Evolutionary conservation across 2,329 filamentous ascomycete species (phyloP), one percentile per base, ranked within the genome.

Genomic region (Aschersonia sp.): DNA sequence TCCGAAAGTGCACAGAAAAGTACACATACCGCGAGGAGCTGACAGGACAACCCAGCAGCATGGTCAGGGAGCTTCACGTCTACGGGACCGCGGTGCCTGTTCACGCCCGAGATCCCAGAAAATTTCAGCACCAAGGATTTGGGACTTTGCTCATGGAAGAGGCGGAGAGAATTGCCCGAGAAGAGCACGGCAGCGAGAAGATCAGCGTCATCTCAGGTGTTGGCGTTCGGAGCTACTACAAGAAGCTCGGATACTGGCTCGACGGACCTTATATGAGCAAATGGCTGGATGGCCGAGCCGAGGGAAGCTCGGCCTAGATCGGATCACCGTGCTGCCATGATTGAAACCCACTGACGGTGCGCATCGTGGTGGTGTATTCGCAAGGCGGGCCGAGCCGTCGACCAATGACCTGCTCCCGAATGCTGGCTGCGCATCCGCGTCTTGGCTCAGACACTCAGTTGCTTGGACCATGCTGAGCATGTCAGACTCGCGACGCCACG

Each of bases 191-290:
- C 5, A 95, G 89, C 56, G 75, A 76, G 51, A 98, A 98, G 73
- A 87, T 98, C 48, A 92, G 87, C 59, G 88, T 98, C 54, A 98
- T 98, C 51, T 95, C 88, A n/a, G 92, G 92, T 32, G 89, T 98
- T 6, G 92, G 92, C 10, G 94, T 97, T 14, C 75, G 92, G 59
- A 94, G 87, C 59, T 98, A 98, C 63, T 98, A 98, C 62, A 82
- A 78, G 53, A 90, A 89, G 63, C 74, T 98, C 32, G 92, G 92
- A 1, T 98, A 95, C 68, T 87, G 79, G 73, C 73, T 98, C 32
- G 92, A 98, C 62, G 92, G 92, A 8, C 87, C 86, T 9, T 95
- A 94, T 53, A 87, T 80, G 74, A 78, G 74, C 62, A 81, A 81
- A 62, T 79, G 73, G 76, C 61, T 79, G 4, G 73, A 79, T 52